Evolutionary conservation across 352 stramenopile genomes (phyloP).

Genomic region (Phytophthora idaei): DNA sequence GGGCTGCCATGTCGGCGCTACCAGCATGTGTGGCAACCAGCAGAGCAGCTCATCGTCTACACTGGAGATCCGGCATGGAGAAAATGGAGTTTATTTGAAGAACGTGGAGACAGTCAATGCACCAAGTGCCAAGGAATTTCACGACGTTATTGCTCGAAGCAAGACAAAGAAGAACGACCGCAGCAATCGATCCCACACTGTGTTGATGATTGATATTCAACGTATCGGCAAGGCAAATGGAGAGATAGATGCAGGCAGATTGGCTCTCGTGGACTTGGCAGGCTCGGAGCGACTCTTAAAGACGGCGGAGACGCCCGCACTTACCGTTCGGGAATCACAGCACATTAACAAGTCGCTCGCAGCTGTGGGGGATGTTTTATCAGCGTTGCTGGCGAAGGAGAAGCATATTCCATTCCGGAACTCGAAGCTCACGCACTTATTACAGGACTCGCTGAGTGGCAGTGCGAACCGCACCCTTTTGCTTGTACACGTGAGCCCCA

Average conservation of each 20-base stretch:
- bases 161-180: constrained; percentile 44
- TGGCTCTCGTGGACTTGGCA: constrained; percentile 81
- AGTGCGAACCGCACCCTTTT: constrained; percentile 53
- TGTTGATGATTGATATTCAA: constrained; percentile 63
- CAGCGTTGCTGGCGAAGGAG: constrained; percentile 70
- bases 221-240: constrained; percentile 54
- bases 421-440: constrained; percentile 85
- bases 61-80: constrained; percentile 79
- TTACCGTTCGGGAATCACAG: constrained; percentile 67
- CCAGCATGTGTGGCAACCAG: constrained; percentile 39
- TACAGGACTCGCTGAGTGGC: constrained; percentile 73
- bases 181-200: constrained; percentile 62
- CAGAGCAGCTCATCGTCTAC: constrained; percentile 20
- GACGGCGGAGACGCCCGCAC: constrained; percentile 42
- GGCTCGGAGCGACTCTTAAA: constrained; percentile 75
- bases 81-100: constrained; percentile 71
- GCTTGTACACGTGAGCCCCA: constrained; percentile 70
- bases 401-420: constrained; percentile 87
- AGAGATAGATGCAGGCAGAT: constrained; percentile 44
- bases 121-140: constrained; percentile 40
- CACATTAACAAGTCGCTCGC: constrained; percentile 85
- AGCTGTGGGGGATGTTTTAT: constrained; percentile 74
- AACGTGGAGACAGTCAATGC: constrained; percentile 58
- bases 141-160: constrained; percentile 45
- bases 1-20: constrained; percentile 59